Percentiles rank a stretch among this genome's conserved stretches.
These are phyloP conservation scores for Metschnikowia koreensis DNA, from an alignment of 805 yeast genomes.

Conservation along the genomic window DNA sequence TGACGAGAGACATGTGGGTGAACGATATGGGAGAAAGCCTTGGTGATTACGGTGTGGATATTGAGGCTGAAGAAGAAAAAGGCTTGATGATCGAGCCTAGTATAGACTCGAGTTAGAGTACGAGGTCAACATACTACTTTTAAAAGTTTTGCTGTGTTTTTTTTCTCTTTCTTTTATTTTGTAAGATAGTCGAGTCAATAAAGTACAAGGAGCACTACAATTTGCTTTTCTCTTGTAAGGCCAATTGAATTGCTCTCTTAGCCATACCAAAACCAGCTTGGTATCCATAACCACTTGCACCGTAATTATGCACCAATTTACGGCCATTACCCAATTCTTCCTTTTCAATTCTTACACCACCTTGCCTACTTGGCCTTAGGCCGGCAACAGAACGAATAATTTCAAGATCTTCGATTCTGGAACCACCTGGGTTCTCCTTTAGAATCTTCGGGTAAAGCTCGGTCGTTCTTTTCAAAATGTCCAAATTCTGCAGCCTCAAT, in stretches of 20 bases:
- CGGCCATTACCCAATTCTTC: slow-evolving; percentile 37
- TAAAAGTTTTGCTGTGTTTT: background rate
- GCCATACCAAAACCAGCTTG: slow-evolving; percentile 68
- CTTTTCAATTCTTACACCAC: slow-evolving; percentile 69
- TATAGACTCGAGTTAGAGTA: background rate
- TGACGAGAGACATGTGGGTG: slow-evolving; percentile 55
- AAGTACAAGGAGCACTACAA: background rate
- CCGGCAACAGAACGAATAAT: slow-evolving; percentile 70
- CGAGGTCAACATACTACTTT: background rate
- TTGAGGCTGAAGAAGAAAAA: slow-evolving; percentile 51
- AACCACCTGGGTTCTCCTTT: slow-evolving; percentile 31
- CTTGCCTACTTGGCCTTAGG: slow-evolving; percentile 70
- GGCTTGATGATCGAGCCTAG: slow-evolving; percentile 7
- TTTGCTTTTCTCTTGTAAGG: slow-evolving; percentile 1
- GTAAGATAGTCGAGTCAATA: too few species aligned
- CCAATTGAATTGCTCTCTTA: slow-evolving; percentile 39
- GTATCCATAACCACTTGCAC: slow-evolving; percentile 66
- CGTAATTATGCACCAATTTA: slow-evolving; percentile 65
- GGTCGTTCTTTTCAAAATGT: slow-evolving; percentile 59
- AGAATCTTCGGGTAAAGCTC: slow-evolving; percentile 50
- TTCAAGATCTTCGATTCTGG: slow-evolving; percentile 40
- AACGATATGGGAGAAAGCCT: slow-evolving; percentile 83
- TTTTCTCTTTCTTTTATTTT: background rate
- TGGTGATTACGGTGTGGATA: slow-evolving; percentile 85
- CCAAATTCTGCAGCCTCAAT: slow-evolving; percentile 53